Evolutionary conservation across 164 flowering plant genomes (phyloP).

Genomic region (Kingdonia uniflora): DNA sequence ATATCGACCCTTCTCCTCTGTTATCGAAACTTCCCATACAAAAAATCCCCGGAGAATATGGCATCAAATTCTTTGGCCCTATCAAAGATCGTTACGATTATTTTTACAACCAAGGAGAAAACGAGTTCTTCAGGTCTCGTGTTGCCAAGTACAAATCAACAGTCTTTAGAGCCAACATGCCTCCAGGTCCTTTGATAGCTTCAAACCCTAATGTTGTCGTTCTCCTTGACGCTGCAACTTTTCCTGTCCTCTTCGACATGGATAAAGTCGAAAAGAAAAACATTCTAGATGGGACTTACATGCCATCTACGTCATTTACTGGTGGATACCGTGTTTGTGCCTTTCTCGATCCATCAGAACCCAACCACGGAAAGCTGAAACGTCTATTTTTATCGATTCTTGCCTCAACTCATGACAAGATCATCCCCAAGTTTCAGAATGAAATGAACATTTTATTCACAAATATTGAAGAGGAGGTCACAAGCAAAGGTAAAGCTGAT

Average conservation of each 20-base stretch:
- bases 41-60: slow-evolving; percentile 58
- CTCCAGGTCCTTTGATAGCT: slow-evolving; percentile 71
- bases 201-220: slow-evolving; percentile 47
- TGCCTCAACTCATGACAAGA: slow-evolving; percentile 28
- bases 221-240: slow-evolving; percentile 66
- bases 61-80: slow-evolving; percentile 62
- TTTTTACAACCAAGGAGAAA: slow-evolving; percentile 56
- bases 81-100: slow-evolving; percentile 54
- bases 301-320: slow-evolving; percentile 68
- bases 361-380: slow-evolving; percentile 63
- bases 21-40: slow-evolving; percentile 31
- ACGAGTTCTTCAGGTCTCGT: slow-evolving; percentile 54
- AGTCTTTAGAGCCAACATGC: slow-evolving; percentile 70
- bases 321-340: slow-evolving; percentile 77
- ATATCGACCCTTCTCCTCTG: too few species aligned
- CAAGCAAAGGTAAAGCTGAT: slow-evolving; percentile 37
- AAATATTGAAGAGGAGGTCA: slow-evolving; percentile 37
- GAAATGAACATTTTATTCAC: slow-evolving; percentile 35
- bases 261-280: slow-evolving; percentile 67
- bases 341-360: slow-evolving; percentile 79
- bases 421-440: slow-evolving; percentile 57
- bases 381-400: slow-evolving; percentile 46
- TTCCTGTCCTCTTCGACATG: slow-evolving; percentile 67
- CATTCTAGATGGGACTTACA: slow-evolving; percentile 69
- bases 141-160: slow-evolving; percentile 53